Evolutionary conservation across 495 filamentous ascomycete genomes (phyloP), one percentile per base, ranked within the genome.

Genomic region (Aspergillus taichungensis): DNA sequence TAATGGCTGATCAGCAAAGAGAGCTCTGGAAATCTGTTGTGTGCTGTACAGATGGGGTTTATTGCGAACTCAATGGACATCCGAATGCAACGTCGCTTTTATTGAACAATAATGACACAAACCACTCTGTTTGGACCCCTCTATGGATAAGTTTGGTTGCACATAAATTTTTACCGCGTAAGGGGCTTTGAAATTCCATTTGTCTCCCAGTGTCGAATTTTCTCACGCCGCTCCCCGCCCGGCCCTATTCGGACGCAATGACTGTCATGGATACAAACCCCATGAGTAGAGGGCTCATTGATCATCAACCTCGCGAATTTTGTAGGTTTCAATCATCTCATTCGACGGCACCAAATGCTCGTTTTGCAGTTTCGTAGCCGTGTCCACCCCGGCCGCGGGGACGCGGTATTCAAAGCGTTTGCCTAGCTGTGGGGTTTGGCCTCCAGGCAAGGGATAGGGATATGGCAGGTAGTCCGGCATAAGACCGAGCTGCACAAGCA

Each of bases 401-500:
- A 91, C 76, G 49, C 63, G 79, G 36, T 80, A 80, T 57, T 85
- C 80, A 30, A 77, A 74, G 14, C 56, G 57, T 37, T 72, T 71
- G 0, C 68, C 73, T 0, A 56, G 45, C 0, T 43, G 61, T 1
- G 71, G 61, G 6, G 43, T 24, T n/a, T 47, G 43, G 5, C 69
- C 74, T 36, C 59, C 63, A 0, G 73, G 62, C 2, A 79, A 43
- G 0, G 68, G 43, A 53, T 81, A 78, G 6, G 79, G 77, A 42
- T 75, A 83, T 7, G 75, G 71, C 1, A 74, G 62, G 63, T 66
- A 82, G 55, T 55, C 78, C 64, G 84, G 76, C 43, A 94, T 57
- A 28, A 92, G 53, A 0, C 85, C 85, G 0, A 88, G 62, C 59
- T 94, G 87, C 29, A 77, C 68, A 0, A 95, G 66, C 6, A 88